phyloP scores from a whole-genome alignment of 2,329 filamentous ascomycete species.

The Sarocladium strictum region DNA sequence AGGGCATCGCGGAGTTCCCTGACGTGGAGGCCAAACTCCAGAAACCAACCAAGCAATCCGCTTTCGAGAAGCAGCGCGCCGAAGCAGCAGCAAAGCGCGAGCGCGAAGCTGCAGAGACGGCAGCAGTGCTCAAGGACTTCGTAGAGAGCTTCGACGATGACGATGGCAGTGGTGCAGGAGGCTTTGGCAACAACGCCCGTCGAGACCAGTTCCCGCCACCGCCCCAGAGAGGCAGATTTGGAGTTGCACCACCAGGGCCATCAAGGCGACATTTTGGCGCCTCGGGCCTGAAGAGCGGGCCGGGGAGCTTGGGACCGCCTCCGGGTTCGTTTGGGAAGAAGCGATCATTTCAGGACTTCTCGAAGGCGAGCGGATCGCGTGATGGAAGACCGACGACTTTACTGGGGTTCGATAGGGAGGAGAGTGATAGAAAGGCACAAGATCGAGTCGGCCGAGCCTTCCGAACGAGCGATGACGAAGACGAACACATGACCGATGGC shows the following conservation, averaged over 20 bases:
- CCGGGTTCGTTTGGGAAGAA: slow-evolving; percentile 47
- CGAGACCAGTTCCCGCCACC: slow-evolving; percentile 19
- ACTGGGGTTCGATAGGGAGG: background rate
- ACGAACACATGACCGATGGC: slow-evolving; percentile 43
- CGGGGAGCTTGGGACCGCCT: slow-evolving; percentile 53
- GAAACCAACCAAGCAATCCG: slow-evolving; percentile 75
- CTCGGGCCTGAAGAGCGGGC: slow-evolving; percentile 51
- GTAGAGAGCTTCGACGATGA: slow-evolving; percentile 68
- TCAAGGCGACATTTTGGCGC: slow-evolving; percentile 61
- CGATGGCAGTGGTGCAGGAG: slow-evolving; percentile 17
- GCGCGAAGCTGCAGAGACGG: slow-evolving; percentile 80
- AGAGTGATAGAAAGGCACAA: background rate
- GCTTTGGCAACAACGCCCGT: slow-evolving; percentile 1
- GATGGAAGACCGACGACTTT: slow-evolving; percentile 17
- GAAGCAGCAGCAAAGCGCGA: slow-evolving; percentile 84
- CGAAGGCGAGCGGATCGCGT: slow-evolving; percentile 22
- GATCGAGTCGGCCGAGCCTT: slow-evolving; percentile 50
- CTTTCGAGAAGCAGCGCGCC: slow-evolving; percentile 82
- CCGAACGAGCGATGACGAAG: slow-evolving; percentile 59
- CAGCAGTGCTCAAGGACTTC: slow-evolving; percentile 81
- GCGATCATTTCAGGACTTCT: slow-evolving; percentile 40
- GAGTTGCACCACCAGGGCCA: slow-evolving; percentile 12
- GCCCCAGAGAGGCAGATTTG: slow-evolving; percentile 13
- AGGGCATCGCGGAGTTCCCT: slow-evolving; percentile 54
- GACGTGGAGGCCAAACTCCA: slow-evolving; percentile 72